A percentile compares a stretch with the other conserved stretches of the same genome.
Evolutionary conservation across 495 filamentous ascomycete species (phyloP).

Genomic region (Terfezia claveryi): DNA sequence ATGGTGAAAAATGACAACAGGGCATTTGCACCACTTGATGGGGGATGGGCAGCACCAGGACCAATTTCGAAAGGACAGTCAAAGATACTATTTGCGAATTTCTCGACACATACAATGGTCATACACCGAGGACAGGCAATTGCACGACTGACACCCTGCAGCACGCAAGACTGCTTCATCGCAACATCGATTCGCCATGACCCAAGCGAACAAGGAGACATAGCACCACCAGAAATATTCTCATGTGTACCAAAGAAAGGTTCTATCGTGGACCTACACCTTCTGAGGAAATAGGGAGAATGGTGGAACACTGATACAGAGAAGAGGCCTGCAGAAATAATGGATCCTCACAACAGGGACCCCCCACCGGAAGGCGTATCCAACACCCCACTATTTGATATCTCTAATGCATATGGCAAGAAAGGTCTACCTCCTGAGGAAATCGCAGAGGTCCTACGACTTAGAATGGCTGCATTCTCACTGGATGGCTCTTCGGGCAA

Average conservation of each 20-base stretch:
- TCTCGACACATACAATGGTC: background rate
- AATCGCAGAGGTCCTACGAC: background rate
- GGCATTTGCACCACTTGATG: background rate
- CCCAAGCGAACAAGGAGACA: no score
- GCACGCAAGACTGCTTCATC: no score
- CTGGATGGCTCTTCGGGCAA: background rate
- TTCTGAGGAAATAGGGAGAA: no score
- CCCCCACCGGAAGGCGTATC: background rate
- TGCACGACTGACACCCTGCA: no score
- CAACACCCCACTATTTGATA: background rate
- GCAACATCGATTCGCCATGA: no score
- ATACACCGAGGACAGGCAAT: background rate
- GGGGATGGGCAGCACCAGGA: no score
- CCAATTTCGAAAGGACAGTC: background rate
- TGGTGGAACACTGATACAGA: no score
- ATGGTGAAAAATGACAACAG: background rate
- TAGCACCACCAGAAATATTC: no score
- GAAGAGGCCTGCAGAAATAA: background rate
- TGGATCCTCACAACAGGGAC: background rate
- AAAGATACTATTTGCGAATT: background rate
- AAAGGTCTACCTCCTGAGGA: background rate
- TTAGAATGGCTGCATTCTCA: background rate
- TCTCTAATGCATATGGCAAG: background rate
- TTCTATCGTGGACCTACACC: no score
- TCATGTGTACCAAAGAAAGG: no score